Percentiles rank a stretch among this genome's conserved stretches.
phyloP scores from a whole-genome alignment of 768 basidiomycete species.

The Boletus coccyginus region DNA sequence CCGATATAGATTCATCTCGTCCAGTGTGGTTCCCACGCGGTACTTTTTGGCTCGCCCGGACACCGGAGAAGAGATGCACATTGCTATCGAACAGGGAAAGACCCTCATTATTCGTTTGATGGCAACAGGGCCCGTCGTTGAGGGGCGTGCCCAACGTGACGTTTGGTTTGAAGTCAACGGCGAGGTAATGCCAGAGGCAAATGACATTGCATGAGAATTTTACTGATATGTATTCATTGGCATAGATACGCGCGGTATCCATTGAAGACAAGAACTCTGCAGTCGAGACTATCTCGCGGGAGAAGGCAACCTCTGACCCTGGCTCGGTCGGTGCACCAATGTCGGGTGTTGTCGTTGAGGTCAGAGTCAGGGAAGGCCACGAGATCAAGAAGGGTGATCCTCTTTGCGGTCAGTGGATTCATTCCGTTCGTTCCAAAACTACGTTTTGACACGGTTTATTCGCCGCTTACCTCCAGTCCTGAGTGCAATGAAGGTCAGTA shows the following conservation, averaged over 20 bases:
- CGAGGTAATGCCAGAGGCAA: conserved; percentile 52
- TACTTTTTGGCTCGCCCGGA: conserved; percentile 94
- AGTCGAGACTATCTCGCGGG: conserved; percentile 90
- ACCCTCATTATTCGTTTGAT: conserved; percentile 94
- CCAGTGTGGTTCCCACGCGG: conserved; percentile 92
- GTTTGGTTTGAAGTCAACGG: conserved; percentile 99
- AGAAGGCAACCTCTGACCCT: conserved; percentile 91
- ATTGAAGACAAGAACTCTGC: conserved; percentile 98
- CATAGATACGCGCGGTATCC: conserved; percentile 86
- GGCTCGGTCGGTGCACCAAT: conserved; percentile 97
- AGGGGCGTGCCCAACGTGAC: conserved; percentile 89
- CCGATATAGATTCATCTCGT: conserved; percentile 14
- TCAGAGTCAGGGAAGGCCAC: conserved; percentile 95
- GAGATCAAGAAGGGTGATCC: conserved; percentile 99
- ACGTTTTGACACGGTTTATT: conserved; percentile 14
- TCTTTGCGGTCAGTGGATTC: conserved; percentile 65
- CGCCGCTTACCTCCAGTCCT: conserved; percentile 52
- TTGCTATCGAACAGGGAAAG: conserved; percentile 95
- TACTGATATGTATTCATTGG: conserved; percentile 13
- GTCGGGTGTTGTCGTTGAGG: conserved; percentile 98
- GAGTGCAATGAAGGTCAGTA: conserved; percentile 91
- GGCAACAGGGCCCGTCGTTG: conserved; percentile 91
- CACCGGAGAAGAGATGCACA: conserved; percentile 94
- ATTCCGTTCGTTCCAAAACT: conserved; percentile 17
- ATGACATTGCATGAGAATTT: conserved; percentile 10